Conservation (phyloP, 257 asterid species). For the Fraxinus pennsylvanica region DNA sequence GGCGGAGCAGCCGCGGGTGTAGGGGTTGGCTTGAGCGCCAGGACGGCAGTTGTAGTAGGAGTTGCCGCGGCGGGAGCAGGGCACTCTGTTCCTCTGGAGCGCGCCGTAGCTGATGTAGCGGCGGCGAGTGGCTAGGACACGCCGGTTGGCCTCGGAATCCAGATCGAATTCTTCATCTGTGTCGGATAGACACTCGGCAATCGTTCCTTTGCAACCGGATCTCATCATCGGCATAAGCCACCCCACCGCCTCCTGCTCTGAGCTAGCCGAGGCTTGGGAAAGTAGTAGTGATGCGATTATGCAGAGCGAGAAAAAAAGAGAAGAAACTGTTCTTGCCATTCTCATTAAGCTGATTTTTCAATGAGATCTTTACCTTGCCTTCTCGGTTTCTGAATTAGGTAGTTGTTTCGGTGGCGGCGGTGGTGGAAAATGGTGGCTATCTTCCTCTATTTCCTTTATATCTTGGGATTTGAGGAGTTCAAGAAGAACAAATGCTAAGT, state of each 20-base stretch:
- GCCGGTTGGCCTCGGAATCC: conserved; percentile 76
- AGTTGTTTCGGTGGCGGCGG: neutral
- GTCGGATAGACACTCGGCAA: conserved; percentile 53
- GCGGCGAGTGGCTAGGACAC: conserved; percentile 57
- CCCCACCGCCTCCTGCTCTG: conserved; percentile 40
- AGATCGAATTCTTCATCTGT: conserved; percentile 69
- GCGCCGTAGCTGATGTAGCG: conserved; percentile 95
- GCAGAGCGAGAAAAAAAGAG: conserved; percentile 16
- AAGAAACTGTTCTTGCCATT: neutral
- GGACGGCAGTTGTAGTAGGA: conserved; percentile 96
- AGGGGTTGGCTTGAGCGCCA: conserved; percentile 86
- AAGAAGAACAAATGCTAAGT: conserved; percentile 5
- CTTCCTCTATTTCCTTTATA: conserved; percentile 13
- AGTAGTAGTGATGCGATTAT: conserved; percentile 24
- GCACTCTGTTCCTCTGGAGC: conserved; percentile 75
- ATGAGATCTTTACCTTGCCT: neutral
- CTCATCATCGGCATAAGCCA: conserved; percentile 62
- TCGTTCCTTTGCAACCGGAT: conserved; percentile 64
- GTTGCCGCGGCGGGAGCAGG: conserved; percentile 94
- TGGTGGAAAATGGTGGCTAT: neutral
- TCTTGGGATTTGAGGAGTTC: conserved; percentile 7
- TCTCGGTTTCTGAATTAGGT: neutral
- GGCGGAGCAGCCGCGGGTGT: conserved; percentile 85
- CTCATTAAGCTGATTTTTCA: neutral
- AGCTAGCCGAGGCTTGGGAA: conserved; percentile 47